These are phyloP conservation scores for Microcyclospora tardicrescens DNA, from an alignment of 2,329 filamentous ascomycete genomes.

Conservation along the genomic window DNA sequence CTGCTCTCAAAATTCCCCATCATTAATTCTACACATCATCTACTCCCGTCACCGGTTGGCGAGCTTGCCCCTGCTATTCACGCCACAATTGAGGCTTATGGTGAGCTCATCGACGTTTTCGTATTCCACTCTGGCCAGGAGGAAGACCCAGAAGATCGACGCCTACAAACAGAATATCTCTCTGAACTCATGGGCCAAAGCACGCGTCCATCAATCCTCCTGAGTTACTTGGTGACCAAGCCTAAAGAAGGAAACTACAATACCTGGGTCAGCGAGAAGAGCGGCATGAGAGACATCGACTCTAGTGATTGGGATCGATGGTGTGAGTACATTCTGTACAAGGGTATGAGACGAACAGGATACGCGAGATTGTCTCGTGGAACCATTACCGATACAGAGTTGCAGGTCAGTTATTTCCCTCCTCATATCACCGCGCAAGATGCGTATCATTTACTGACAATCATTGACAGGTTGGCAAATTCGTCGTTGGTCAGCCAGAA, in stretches of 20 bases:
- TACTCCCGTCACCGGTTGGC: slow-evolving; percentile 83
- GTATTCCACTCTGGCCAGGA: slow-evolving; percentile 99
- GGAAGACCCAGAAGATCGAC: slow-evolving; percentile 83
- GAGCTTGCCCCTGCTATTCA: slow-evolving; percentile 93
- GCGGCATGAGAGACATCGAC: slow-evolving; percentile 93
- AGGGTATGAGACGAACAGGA: slow-evolving; percentile 68
- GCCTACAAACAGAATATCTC: slow-evolving; percentile 76
- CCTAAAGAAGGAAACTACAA: slow-evolving; percentile 92
- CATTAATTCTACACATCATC: slow-evolving; percentile 88
- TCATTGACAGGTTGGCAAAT: slow-evolving; percentile 60
- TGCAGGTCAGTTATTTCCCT: slow-evolving; percentile 50
- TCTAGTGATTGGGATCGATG: slow-evolving; percentile 87
- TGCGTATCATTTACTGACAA: slow-evolving; percentile 4
- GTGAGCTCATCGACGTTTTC: slow-evolving; percentile 78
- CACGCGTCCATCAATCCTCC: slow-evolving; percentile 65
- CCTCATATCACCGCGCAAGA: neutral
- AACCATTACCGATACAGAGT: slow-evolving; percentile 92
- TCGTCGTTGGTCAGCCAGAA: slow-evolving; percentile 62
- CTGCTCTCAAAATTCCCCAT: slow-evolving; percentile 96
- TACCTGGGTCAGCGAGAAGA: slow-evolving; percentile 74
- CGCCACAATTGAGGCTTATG: slow-evolving; percentile 90
- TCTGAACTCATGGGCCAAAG: slow-evolving; percentile 77
- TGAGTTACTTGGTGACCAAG: slow-evolving; percentile 86
- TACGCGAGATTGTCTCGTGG: slow-evolving; percentile 81
- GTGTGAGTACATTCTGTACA: slow-evolving; percentile 98